Percentiles rank a stretch among this genome's conserved stretches.
Evolutionary conservation across 1,284 basidiomycete species (phyloP).

Genomic region (Malassezia furfur): DNA sequence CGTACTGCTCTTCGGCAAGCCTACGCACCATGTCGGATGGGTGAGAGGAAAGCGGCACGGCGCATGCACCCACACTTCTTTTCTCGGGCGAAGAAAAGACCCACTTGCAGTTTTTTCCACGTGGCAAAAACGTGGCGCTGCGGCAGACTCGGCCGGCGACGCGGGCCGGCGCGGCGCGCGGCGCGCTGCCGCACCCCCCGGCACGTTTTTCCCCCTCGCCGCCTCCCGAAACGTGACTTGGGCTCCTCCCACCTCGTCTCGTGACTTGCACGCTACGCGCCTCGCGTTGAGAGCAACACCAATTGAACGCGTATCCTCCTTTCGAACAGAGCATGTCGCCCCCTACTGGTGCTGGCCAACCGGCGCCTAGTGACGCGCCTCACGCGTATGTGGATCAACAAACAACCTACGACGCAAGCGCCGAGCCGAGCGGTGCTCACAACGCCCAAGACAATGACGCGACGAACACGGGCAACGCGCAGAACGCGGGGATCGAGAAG

Average conservation of each 20-base stretch:
- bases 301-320: constrained; percentile 1
- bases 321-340: constrained; percentile 7
- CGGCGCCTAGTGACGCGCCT: constrained; percentile 7
- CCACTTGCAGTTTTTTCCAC: background rate
- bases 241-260: constrained; percentile 13
- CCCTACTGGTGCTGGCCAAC: constrained; percentile 8
- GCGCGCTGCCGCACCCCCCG: background rate
- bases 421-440: background rate
- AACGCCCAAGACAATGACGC: constrained; percentile 12
- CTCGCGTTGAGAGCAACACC: constrained; percentile 15
- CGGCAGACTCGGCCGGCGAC: constrained; percentile 13
- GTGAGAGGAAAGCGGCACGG: background rate
- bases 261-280: constrained; percentile 19
- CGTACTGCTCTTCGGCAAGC: background rate
- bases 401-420: constrained; percentile 6
- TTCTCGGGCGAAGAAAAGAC: constrained; percentile 9
- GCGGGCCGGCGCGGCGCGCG: background rate
- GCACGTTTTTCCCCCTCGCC: background rate
- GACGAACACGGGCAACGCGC: constrained; percentile 3
- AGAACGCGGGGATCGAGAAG: constrained; percentile 23
- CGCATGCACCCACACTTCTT: background rate
- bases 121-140: constrained; percentile 3
- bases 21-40: constrained; percentile 10
- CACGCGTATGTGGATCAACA: constrained; percentile 17
- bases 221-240: constrained; percentile 18